Base-by-base conservation (phyloP, 805 yeast genomes). In the Candida methanosorbosa region DNA sequence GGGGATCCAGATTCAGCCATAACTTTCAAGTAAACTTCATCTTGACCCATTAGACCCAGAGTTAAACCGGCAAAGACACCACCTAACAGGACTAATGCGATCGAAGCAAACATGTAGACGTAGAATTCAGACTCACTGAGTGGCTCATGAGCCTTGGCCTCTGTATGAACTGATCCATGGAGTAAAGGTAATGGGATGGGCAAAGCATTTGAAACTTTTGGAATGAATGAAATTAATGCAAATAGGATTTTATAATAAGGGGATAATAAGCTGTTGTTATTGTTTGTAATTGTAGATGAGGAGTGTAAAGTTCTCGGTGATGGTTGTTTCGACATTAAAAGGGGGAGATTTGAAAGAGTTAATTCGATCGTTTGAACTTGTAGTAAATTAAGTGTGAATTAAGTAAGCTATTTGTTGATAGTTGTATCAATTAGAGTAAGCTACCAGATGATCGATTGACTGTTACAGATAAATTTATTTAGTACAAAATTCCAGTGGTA, bases 31-130 rank as follows among this genome's bases (percentile, higher is more conserved):
- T 88, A 85, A 18, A 90, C 90, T 57, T 90, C 97, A 57, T 90
- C 97, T 58, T 90, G 97, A 45, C 97, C 97, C 98, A 90, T 90
- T 9, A 90, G 70, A 2, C 92, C 97, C 32, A 90, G 65, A n/a
- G 98, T 92, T 29, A 90, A 67, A 7, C 94, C 95, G 5, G 95
- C 94, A 66, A 85, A 85, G n/a, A 82, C 78, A 45, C 95, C 95
- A 38, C 95, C 95, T 4, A 81, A 64, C 24, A 85, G 49, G 2
- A 84, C 94, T 18, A 84, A 64, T 17, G 63, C 43, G 6, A 70
- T 66, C 1, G 92, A 79, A 12, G 79, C 63, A 33, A 63, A 34
- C 45, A 75, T 53, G 46, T 75, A 72, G 24, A 66, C 43, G 49
- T 67, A 70, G 42, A 68, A 69, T 42, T 70, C 51, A 13, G 49